Evolutionary conservation across 257 asterid genomes (phyloP).

Genomic region (Petunia secreta): DNA sequence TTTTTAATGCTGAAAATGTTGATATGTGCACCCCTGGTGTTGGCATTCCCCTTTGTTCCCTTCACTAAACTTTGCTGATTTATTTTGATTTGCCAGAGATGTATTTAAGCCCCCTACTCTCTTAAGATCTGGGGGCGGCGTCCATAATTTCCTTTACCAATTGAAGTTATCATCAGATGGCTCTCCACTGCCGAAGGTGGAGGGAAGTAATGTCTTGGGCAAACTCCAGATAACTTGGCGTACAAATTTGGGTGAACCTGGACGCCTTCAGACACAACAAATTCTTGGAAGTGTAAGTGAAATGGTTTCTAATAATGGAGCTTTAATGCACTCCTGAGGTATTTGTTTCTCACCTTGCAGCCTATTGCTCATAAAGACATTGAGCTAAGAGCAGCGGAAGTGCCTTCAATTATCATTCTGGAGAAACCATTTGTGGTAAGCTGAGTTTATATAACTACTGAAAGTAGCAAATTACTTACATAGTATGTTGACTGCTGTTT

Average conservation of each 20-base stretch:
- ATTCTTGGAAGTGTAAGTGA: conserved; percentile 94
- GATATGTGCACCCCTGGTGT: background rate
- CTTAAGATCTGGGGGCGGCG: conserved; percentile 88
- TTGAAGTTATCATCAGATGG: conserved; percentile 68
- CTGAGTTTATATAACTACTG: background rate
- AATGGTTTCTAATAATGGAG: conserved; percentile 12
- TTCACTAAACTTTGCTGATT: background rate
- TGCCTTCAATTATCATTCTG: conserved; percentile 71
- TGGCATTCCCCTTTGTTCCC: background rate
- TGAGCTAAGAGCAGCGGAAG: conserved; percentile 73
- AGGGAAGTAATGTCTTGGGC: conserved; percentile 92
- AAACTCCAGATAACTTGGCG: conserved; percentile 99
- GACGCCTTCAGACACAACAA: conserved; percentile 95
- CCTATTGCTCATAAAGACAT: conserved; percentile 78
- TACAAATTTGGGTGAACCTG: conserved; percentile 98
- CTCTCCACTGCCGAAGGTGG: conserved; percentile 61
- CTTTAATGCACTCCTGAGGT: conserved; percentile 5
- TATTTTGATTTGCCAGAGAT: conserved; percentile 52
- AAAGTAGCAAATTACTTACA: background rate
- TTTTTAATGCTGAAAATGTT: background rate
- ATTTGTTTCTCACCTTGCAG: conserved; percentile 43
- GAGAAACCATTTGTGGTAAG: conserved; percentile 88
- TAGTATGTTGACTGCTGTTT: background rate
- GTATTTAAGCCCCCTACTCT: conserved; percentile 74
- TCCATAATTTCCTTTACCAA: conserved; percentile 86